Base-by-base conservation (phyloP, 2,329 filamentous ascomycete species). In the Lasiodiplodia sp. region DNA sequence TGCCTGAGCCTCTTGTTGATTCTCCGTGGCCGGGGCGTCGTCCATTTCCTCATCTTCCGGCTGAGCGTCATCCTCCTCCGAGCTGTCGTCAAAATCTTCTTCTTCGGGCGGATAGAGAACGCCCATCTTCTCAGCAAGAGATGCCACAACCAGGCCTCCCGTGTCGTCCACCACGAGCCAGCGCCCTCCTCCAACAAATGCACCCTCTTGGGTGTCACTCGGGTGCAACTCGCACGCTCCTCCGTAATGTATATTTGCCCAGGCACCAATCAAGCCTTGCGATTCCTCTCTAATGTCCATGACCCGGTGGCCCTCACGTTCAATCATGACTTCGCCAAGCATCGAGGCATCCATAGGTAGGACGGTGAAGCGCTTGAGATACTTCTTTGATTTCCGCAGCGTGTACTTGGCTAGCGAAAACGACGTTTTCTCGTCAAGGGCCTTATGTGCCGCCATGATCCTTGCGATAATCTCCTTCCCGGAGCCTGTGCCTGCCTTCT, bases 321-420 rank as follows among this genome's bases (percentile, higher is more conserved):
- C 92, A 62, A 97, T 81, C 75, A 95, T 85, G 84, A 91, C 96
- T 72, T 93, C 88, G 23, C 89, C 89, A 70, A 98, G 83, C 71
- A 89, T 86, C 0, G 89, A 86, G 16, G 96, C 89, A 75, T 97
- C 94, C 73, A 98, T 82, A 0, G 95, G 95, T 64, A 97, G 79
- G 1, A 96, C 88, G 0, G 92, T 93, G 76, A 99, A 98, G 14
- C 94, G 86, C 74, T 92, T 90, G 71, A 98, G 87, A 78, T 97
- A 98, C 81, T 99, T 99, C 78, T 91, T 94, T 71, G 92, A 91
- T 83, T 99, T 99, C 56, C 97, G 86, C 21, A 98, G 84, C 75
- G 96, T 97, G 81, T 99, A 99, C 80, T 99, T 99, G 53, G 95
- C 94, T 69, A 97, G 84, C 2, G 94, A 96, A 76, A 96, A 99